Conservation (phyloP, 768 basidiomycete species). For the button mushroom (Agaricus bisporus) region DNA sequence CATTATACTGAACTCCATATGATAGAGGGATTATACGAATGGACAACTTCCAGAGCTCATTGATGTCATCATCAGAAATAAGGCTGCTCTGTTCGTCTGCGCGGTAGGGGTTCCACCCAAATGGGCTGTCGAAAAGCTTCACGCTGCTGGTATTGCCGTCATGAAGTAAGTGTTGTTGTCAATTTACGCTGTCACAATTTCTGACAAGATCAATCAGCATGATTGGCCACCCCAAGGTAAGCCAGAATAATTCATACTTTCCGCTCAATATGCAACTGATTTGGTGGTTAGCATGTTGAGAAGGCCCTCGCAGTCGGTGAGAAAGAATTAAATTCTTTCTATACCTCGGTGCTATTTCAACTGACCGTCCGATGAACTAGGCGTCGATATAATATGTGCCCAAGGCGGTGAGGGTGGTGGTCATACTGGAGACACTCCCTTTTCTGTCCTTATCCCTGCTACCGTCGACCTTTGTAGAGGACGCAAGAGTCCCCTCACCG, state of each 20-base stretch:
- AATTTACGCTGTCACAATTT: not conserved
- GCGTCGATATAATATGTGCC: constrained; percentile 88
- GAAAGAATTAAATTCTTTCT: not conserved
- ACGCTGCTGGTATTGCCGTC: constrained; percentile 69
- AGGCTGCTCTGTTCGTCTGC: constrained; percentile 74
- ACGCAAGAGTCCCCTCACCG: constrained; percentile 69
- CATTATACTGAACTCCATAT: not conserved
- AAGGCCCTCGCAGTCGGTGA: constrained; percentile 71
- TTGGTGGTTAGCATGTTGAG: constrained; percentile 48
- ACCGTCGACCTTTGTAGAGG: constrained; percentile 74
- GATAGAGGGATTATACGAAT: constrained; percentile 64
- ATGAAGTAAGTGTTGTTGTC: constrained; percentile 62
- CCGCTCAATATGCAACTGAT: constrained; percentile 2
- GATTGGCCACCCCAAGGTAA: constrained; percentile 81
- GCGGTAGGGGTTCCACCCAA: constrained; percentile 84
- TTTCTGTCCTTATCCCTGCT: constrained; percentile 77
- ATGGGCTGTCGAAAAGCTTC: constrained; percentile 74
- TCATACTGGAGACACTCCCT: constrained; percentile 79
- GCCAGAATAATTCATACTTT: not conserved
- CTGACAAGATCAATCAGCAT: constrained; percentile 38
- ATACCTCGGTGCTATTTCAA: not conserved
- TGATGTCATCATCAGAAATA: constrained; percentile 70
- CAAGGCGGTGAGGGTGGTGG: constrained; percentile 88
- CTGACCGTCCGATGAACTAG: constrained; percentile 22
- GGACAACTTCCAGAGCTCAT: constrained; percentile 74